Base-by-base conservation (phyloP, 2,329 filamentous ascomycete genomes). In the Sporothrix phasma region DNA sequence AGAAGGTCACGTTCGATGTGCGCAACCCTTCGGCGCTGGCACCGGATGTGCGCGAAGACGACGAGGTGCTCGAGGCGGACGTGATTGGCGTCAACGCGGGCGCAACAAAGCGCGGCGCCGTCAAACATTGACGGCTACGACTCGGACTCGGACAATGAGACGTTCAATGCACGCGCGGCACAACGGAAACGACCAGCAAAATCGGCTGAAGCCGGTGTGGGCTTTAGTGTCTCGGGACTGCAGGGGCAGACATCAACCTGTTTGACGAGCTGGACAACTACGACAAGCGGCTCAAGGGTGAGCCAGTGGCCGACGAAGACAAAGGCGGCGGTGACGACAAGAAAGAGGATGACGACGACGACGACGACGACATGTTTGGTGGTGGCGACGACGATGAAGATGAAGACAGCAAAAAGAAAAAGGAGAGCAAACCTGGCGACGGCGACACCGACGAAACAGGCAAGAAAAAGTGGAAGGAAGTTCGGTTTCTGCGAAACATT, bases 111-210 rank as follows among this genome's bases (percentile, higher is more conserved):
- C 90, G 94, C 67, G 93, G 93, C 69, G 94, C 93, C 0, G 90
- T 99, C 63, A 97, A n/a, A 97, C 72, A 86, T 99, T 46, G 94
- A 97, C 72, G 94, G 94, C 60, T 99, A 97, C 77, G 93, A 97
- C 70, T 94, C 89, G 10, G 94, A 99, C 75, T 96, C 93, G 2
- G 85, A 88, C 61, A 93, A 95, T 68, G 94, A 97, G 72, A 92
- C 89, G 51, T 95, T 96, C 74, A 84, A 94, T 69, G 83, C 83
- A 37, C 84, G 89, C 61, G 88, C 89, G 5, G 85, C 87, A 65
- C 81, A 82, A 64, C 83, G 83, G 67, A 76, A 77, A 3, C 77
- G 78, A 64, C 66, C 67, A 2, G 64, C 70, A n/a, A 61, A 49
- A 31, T 58, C 59, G 22, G 22, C 29, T 39, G 62, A 65, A 26